Conservation (phyloP, 164 flowering plant genomes). For the Tinospora cordifolia region DNA sequence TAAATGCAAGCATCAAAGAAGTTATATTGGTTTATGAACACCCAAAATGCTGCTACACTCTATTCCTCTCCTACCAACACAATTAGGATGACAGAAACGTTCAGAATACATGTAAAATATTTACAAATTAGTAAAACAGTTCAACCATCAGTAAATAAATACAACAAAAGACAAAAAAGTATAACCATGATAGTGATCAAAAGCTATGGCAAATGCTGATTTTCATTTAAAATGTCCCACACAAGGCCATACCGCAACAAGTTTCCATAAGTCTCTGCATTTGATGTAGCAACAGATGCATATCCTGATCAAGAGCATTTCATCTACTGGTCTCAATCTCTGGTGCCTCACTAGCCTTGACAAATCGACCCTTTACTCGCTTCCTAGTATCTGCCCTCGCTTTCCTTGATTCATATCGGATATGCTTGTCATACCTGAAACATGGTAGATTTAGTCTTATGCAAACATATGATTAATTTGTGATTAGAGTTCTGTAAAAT, state of each 20-base stretch:
- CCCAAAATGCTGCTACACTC: no score
- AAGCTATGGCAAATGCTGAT: not conserved
- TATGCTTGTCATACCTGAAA: conserved; percentile 81
- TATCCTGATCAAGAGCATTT: not conserved
- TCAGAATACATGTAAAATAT: not conserved
- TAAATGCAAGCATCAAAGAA: no score
- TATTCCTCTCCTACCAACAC: no score
- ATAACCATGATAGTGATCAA: not conserved
- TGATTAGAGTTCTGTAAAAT: no score
- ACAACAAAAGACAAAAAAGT: not conserved
- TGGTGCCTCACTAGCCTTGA: conserved; percentile 58
- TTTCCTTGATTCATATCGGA: conserved; percentile 88
- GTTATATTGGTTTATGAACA: no score
- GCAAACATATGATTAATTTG: not conserved
- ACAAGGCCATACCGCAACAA: not conserved
- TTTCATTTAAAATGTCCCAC: not conserved
- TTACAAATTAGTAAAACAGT: not conserved
- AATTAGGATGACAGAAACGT: no score
- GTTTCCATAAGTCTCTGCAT: conserved; percentile 6
- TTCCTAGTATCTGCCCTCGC: conserved; percentile 92
- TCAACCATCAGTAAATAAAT: not conserved
- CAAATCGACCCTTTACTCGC: conserved; percentile 92
- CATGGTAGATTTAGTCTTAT: not conserved
- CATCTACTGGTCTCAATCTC: conserved; percentile 24
- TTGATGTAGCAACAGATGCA: not conserved